Base-by-base conservation (phyloP, 495 filamentous ascomycete species). In the Lindgomyces ingoldianus region DNA sequence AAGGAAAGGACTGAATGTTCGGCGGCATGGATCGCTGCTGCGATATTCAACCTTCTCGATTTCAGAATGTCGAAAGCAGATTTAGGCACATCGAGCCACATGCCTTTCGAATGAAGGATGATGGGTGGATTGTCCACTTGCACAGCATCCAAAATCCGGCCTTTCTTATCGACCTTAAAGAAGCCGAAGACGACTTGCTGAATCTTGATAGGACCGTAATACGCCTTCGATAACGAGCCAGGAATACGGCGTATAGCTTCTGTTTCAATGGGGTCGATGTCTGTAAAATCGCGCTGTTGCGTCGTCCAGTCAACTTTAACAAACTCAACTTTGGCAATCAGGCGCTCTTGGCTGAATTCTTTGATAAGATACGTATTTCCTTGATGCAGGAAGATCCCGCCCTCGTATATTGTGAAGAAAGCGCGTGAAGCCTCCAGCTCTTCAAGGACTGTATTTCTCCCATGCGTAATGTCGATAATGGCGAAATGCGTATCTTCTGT, bases 271-370 rank as follows among this genome's bases (percentile, higher is more conserved):
- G 94, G 93, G 75, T 98, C 94, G 73, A 98, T 87, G 73, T 98
- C 94, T 1, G 93, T 97, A 76, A 82, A 98, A 74, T 97, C 94
- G 56, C 94, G 89, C 68, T 96, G 93, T 75, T 87, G 84, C 2
- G 95, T 98, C 10, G 86, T 94, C 92, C 91, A 99, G 76, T 97
- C 91, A 36, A 98, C 93, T 56, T 89, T 86, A n/a, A 98, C 93
- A 54, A 83, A 83, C 62, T 83, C 79, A 24, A 91, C 87, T 61
- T 83, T 83, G 0, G 93, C 93, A 57, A 96, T 85, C 64, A 83
- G 84, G 55, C 82, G 81, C 33, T 93, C 89, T 16, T 87, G 86
- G 70, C 86, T 88, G 72, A 98, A 89, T 69, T 97, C 91, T 68
- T 90, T 88, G 56, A 99, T 89, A 1, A 99, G 84, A 74, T 96